Evolutionary conservation across 192 early-diverging fungal genomes (phyloP).

Genomic region (Piromyces sp.): DNA sequence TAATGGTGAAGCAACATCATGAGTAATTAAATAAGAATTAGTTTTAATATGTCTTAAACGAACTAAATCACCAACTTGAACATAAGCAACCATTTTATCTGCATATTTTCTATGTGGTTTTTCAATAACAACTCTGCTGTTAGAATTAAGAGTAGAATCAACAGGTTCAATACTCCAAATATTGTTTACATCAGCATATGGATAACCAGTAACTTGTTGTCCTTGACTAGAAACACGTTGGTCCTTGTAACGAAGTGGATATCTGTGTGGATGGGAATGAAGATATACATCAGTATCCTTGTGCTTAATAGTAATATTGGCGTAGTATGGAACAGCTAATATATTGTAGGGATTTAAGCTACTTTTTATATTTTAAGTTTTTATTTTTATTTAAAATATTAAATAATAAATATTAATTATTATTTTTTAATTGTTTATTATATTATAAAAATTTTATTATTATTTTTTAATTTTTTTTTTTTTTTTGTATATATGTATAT

Average conservation of each 20-base stretch:
- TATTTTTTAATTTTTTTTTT: too few relatives aligned
- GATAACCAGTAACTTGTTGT: constrained; percentile 66
- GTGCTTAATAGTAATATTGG: constrained; percentile 65
- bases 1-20: constrained; percentile 39
- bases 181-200: constrained; percentile 73
- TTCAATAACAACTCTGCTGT: constrained; percentile 11
- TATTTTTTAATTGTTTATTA: too few relatives aligned
- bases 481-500: too few relatives aligned
- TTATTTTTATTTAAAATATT: too few relatives aligned
- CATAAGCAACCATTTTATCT: constrained; percentile 17
- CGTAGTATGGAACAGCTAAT: constrained; percentile 63
- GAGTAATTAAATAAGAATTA: constrained; percentile 33
- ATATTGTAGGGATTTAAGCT: too few relatives aligned
- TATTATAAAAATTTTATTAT: too few relatives aligned
- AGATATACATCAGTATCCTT: constrained; percentile 54
- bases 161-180: constrained; percentile 49
- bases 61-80: constrained; percentile 60
- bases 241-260: constrained; percentile 84
- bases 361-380: too few relatives aligned
- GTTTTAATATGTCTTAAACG: constrained; percentile 53
- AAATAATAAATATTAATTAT: too few relatives aligned
- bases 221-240: constrained; percentile 73
- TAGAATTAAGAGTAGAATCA: constrained; percentile 25
- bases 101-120: constrained; percentile 15
- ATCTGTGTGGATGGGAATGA: constrained; percentile 57